These are phyloP conservation scores for Calonectria pseudoturangicola DNA, from an alignment of 2,329 filamentous ascomycete genomes.

Conservation along the genomic window DNA sequence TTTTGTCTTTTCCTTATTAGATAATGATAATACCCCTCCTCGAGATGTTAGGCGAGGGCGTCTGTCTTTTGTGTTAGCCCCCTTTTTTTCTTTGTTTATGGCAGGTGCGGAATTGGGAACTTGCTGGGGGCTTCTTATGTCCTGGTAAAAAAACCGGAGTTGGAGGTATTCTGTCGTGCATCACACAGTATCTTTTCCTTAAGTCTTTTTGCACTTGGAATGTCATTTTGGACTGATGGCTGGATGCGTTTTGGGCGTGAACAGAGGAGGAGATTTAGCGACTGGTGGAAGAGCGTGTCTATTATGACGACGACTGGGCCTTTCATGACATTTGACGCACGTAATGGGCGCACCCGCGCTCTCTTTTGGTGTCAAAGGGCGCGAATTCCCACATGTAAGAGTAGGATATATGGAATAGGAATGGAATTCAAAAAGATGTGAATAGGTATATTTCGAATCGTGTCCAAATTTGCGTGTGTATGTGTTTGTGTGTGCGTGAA, in stretches of 20 bases:
- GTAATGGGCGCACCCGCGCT: slow-evolving; percentile 28
- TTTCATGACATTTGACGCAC: slow-evolving; percentile 39
- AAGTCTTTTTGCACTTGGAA: slow-evolving; percentile 50
- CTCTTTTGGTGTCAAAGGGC: slow-evolving; percentile 29
- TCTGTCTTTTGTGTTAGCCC: slow-evolving; percentile 48
- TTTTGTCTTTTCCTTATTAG: slow-evolving; percentile 51
- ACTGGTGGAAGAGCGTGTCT: slow-evolving; percentile 38
- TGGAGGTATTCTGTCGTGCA: slow-evolving; percentile 49
- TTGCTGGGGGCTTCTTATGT: slow-evolving; percentile 50
- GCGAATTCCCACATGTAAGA: slow-evolving; percentile 37
- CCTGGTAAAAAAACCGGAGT: slow-evolving; percentile 53
- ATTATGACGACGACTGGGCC: slow-evolving; percentile 44
- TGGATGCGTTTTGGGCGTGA: slow-evolving; percentile 34
- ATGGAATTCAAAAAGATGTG: slow-evolving; percentile 37
- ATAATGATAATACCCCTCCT: slow-evolving; percentile 60
- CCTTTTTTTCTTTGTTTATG: slow-evolving; percentile 49
- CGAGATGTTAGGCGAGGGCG: slow-evolving; percentile 55
- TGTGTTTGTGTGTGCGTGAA: neutral
- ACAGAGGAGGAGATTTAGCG: slow-evolving; percentile 31
- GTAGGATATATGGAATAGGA: slow-evolving; percentile 34
- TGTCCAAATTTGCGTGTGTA: slow-evolving; percentile 20
- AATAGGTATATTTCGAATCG: slow-evolving; percentile 29
- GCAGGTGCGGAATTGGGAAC: slow-evolving; percentile 50
- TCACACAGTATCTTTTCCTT: slow-evolving; percentile 44
- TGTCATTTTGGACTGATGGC: slow-evolving; percentile 49